Evolutionary conservation across 768 basidiomycete genomes (phyloP), one percentile per base, ranked within the genome.

Genomic region (Sarcodon aspratus): DNA sequence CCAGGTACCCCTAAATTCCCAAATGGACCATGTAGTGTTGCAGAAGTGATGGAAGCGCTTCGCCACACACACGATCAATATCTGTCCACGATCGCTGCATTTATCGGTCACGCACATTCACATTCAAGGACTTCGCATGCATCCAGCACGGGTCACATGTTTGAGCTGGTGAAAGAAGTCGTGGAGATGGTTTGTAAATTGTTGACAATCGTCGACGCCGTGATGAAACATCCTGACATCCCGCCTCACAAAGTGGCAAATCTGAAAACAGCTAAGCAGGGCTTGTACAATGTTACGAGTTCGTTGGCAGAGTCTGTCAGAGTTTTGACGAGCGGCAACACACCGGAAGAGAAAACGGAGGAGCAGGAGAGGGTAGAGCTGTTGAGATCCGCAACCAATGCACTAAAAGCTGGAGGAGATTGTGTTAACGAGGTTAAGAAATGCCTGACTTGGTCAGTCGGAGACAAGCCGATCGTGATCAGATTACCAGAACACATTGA

Each of bases 81-180:
- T 57, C 72, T 98, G 9, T 95, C 91, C 5, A 88, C 91, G 15
- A 91, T 96, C 59, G 94, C 96, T 17, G 95, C 94, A 6, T 93
- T 99, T 63, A 96, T 99, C 57, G 95, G 94, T 1, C 93, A 97
- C 61, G 88, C 92, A 1, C 95, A 98, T 58, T 88, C 89, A 12
- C 89, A 97, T 70, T 83, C 88, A 17, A 82, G 89, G 42, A 73
- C 78, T 36, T 89, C 89, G 31, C 94, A 97, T 64, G 91, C 95
- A 0, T 89, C 91, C 6, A 90, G 85, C 52, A 94, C 92, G 12
- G 94, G 90, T 1, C 86, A 92, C 55, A 74, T 98, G 64, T 93
- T 96, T 60, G 93, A 97, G 55, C 78, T 97, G 47, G 90, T 94
- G n/a, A 79, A 85, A 46, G 90, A 95, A 66, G 86, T 93, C 44